Evolutionary conservation across 495 filamentous ascomycete genomes (phyloP), one percentile per base, ranked within the genome.

Genomic region (Podospora didyma): DNA sequence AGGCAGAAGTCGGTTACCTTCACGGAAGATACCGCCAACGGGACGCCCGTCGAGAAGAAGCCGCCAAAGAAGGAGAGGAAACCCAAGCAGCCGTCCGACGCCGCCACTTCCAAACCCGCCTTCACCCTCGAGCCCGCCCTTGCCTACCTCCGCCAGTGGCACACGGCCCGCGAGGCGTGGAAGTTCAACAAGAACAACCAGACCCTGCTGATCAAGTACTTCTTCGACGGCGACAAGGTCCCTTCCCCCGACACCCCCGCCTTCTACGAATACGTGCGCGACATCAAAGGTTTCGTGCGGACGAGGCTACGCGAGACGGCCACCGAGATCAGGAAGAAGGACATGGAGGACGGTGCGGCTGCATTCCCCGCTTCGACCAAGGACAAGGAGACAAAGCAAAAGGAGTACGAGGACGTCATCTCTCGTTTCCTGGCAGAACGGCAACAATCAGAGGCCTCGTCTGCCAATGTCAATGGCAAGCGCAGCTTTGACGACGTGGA

Each of bases 151-250:
- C 79, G 75, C 22, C 78, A 80, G 66, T 92, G 89, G 79, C 74
- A 86, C 67, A 80, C 79, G 44, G 76, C 82, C 46, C 84, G 82
- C 44, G 70, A 77, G 0, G 75, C 72, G 37, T 96, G 92, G 92
- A 96, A 96, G 70, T 96, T 96, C 75, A 92, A 92, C 75, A 96
- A 96, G 75, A 87, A 86, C 53, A 82, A 88, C 65, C 90, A 96
- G 73, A 88, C 83, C 16, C 81, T 87, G 53, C 72, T 96, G 16
- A 82, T 96, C 69, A 92, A 92, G 73, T 83, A 94, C 66, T 69
- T 89, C 21, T 89, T 92, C 63, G 84, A 88, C 54, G 67, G 83
- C 46, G 75, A 84, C 48, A 80, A 69, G 54, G 58, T 96, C 17
- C 89, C 90, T 0, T 70, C 83, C 10, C 68, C 75, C 49, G 83